Evolutionary conservation across 2,329 filamentous ascomycete species (phyloP).

Genomic region (Clonostachys byssicola): DNA sequence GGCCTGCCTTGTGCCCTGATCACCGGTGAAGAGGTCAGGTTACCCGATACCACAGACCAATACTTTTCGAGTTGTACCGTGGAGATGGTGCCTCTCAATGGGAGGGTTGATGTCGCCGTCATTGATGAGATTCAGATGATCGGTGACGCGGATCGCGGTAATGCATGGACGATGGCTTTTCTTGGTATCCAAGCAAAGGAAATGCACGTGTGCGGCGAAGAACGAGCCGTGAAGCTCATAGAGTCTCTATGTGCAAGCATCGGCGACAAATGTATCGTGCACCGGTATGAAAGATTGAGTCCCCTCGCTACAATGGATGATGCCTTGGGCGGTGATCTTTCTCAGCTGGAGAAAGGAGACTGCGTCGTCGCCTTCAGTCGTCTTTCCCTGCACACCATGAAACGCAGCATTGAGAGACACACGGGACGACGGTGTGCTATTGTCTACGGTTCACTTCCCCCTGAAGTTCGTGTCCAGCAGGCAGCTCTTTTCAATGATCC

Average conservation of each 20-base stretch:
- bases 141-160: constrained; percentile 72
- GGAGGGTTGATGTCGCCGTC: constrained; percentile 77
- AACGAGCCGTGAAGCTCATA: constrained; percentile 75
- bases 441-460: constrained; percentile 87
- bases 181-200: constrained; percentile 84
- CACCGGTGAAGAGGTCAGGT: constrained; percentile 84
- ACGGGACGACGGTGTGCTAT: constrained; percentile 84
- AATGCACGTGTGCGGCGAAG: constrained; percentile 90
- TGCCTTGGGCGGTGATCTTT: constrained; percentile 61
- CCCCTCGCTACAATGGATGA: constrained; percentile 62
- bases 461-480: constrained; percentile 88
- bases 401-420: constrained; percentile 67
- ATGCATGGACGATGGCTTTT: constrained; percentile 91
- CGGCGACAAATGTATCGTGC: constrained; percentile 79
- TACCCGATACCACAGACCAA: constrained; percentile 53
- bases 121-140: constrained; percentile 99
- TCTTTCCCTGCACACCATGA: constrained; percentile 74
- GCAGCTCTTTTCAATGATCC: constrained; percentile 93
- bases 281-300: constrained; percentile 80
- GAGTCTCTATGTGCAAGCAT: constrained; percentile 70
- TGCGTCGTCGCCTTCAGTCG: constrained; percentile 86
- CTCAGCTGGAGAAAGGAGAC: constrained; percentile 78
- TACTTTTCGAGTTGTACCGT: constrained; percentile 84
- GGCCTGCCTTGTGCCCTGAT: constrained; percentile 74
- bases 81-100: constrained; percentile 68